Evolutionary conservation across 1,139 yeast genomes (phyloP).

Genomic region (Suhomyces kunorum): DNA sequence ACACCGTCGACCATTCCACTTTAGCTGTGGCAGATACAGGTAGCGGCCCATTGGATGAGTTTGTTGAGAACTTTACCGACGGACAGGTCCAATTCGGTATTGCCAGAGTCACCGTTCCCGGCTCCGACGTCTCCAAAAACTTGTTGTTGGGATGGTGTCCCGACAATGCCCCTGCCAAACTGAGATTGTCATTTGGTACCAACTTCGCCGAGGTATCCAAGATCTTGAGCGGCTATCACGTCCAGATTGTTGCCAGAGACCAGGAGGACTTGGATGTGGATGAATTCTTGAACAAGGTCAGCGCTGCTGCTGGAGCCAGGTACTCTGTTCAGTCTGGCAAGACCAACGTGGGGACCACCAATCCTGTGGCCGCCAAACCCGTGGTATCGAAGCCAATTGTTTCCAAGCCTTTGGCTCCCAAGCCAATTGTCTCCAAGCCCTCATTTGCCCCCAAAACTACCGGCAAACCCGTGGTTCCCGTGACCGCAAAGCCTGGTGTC

Average conservation of each 20-base stretch:
- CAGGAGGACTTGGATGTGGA: constrained; percentile 82
- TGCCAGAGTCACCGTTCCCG: constrained; percentile 84
- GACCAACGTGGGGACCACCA: too few relatives aligned
- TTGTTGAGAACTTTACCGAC: constrained; percentile 79
- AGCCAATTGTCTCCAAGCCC: constrained; percentile 21
- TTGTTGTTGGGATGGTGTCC: constrained; percentile 94
- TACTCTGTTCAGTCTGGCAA: constrained; percentile 64
- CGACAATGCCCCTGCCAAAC: constrained; percentile 75
- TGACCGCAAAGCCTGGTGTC: constrained; percentile 42
- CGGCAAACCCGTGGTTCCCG: constrained; percentile 29
- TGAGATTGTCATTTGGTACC: constrained; percentile 71
- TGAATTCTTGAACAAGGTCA: constrained; percentile 73
- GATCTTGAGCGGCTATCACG: constrained; percentile 80
- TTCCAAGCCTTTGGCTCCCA: constrained; percentile 28
- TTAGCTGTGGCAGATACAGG: constrained; percentile 62
- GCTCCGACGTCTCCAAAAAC: constrained; percentile 82
- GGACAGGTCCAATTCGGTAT: constrained; percentile 90
- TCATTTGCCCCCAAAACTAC: constrained; percentile 17
- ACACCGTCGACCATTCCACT: constrained; percentile 59
- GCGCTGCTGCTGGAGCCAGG: constrained; percentile 94
- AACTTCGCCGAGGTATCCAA: constrained; percentile 75
- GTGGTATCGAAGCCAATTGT: constrained; percentile 23
- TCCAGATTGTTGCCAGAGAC: constrained; percentile 95
- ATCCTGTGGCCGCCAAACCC: constrained; percentile 22
- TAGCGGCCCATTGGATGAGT: constrained; percentile 69